Evolutionary conservation across 1,284 basidiomycete genomes (phyloP).

Genomic region (Austroboletus sp.): DNA sequence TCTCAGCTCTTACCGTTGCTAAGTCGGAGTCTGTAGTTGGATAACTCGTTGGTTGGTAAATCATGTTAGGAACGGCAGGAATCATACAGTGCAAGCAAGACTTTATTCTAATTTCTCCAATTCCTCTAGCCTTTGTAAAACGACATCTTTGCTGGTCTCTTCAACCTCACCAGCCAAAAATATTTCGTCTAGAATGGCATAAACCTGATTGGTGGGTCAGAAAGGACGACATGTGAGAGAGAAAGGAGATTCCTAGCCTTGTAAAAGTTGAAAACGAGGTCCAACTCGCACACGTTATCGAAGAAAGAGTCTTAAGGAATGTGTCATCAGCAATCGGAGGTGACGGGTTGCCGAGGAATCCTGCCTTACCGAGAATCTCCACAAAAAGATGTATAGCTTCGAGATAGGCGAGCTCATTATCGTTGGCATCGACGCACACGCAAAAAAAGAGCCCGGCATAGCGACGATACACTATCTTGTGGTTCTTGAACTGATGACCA

Average conservation of each 20-base stretch:
- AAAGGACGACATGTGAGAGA: conserved; percentile 3
- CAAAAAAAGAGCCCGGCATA: conserved; percentile 99
- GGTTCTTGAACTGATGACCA: conserved; percentile 74
- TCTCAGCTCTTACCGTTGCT: neutral
- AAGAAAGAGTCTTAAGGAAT: conserved; percentile 85
- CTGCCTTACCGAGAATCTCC: conserved; percentile 81
- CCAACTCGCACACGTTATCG: conserved; percentile 94
- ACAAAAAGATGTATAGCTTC: conserved; percentile 98
- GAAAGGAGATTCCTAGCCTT: conserved; percentile 50
- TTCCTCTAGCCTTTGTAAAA: conserved; percentile 82
- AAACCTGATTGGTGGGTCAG: conserved; percentile 53
- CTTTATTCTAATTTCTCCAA: conserved; percentile 79
- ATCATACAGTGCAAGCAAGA: conserved; percentile 7
- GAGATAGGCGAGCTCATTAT: conserved; percentile 94
- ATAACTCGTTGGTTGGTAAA: neutral
- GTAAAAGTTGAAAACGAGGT: conserved; percentile 98
- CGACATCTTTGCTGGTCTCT: conserved; percentile 95
- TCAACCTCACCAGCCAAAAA: conserved; percentile 98
- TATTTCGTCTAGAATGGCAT: conserved; percentile 95
- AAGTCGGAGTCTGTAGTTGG: neutral
- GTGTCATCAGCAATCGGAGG: conserved; percentile 1
- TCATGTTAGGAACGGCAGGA: neutral
- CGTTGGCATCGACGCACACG: conserved; percentile 93
- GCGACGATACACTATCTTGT: conserved; percentile 90
- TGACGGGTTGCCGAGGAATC: neutral